These are phyloP conservation scores for Skeletonema tropicum DNA, from an alignment of 108 stramenopile species.

Conservation along the genomic window DNA sequence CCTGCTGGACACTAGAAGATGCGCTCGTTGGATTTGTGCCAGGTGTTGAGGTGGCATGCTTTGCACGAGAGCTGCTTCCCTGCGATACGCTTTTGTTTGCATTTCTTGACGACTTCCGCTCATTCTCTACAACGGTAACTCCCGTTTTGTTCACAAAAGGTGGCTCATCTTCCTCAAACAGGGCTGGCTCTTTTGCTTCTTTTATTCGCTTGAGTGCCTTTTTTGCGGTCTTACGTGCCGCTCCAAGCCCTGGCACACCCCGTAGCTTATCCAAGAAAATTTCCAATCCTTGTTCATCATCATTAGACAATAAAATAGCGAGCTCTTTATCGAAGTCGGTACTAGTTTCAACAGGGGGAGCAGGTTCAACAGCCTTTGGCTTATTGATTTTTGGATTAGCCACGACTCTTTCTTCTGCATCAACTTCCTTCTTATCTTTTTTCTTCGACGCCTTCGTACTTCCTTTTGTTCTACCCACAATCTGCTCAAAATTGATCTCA, in stretches of 20 bases:
- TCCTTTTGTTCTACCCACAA: conserved; percentile 40
- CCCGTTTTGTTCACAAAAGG: conserved; percentile 16
- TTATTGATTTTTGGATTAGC: conserved; percentile 7
- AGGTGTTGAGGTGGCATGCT: conserved; percentile 17
- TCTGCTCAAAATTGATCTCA: conserved; percentile 51
- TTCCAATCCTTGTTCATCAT: conserved; percentile 80
- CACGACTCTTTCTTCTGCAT: conserved; percentile 14
- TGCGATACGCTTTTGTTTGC: conserved; percentile 2
- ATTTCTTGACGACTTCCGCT: conserved; percentile 6
- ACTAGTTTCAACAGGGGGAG: conserved; percentile 3
- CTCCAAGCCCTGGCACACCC: conserved; percentile 87
- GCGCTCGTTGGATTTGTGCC: conserved; percentile 15
- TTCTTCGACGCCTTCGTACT: conserved; percentile 36
- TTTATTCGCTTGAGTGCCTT: conserved; percentile 85
- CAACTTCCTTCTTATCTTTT: conserved; percentile 36
- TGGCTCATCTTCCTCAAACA: conserved; percentile 19
- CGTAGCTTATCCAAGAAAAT: conserved; percentile 67
- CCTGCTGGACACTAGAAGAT: conserved; percentile 37
- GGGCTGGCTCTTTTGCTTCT: conserved; percentile 34
- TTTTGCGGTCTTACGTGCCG: conserved; percentile 87
- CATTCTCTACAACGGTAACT: conserved; percentile 8
- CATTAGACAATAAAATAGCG: conserved; percentile 53
- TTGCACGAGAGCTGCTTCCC: conserved; percentile 22
- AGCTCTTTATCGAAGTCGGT: conserved; percentile 49
- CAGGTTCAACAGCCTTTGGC: background rate